A percentile compares a stretch with the other conserved stretches of the same genome.
phyloP scores from a whole-genome alignment of 768 basidiomycete genomes.

The Podaxis sp. region DNA sequence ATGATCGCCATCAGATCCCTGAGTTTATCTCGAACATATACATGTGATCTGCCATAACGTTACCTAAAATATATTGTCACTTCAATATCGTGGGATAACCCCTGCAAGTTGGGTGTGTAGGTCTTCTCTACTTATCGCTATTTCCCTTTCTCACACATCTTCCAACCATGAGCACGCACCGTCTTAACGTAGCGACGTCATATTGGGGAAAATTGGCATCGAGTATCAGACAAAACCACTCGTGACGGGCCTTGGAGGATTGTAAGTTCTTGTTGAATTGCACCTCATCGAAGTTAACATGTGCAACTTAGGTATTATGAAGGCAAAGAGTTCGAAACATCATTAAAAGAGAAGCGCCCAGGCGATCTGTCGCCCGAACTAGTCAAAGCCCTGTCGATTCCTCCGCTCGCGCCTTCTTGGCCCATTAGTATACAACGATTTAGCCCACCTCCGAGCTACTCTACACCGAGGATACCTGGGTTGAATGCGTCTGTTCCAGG shows the following conservation, averaged over 20 bases:
- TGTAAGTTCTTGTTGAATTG: constrained; percentile 49
- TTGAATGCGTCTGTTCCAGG: constrained; percentile 96
- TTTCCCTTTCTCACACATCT: no score
- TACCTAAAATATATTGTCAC: no score
- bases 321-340: constrained; percentile 99
- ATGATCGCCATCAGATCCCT: no score
- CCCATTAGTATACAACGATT: constrained; percentile 99
- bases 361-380: constrained; percentile 98
- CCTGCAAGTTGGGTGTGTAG: no score
- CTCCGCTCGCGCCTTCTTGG: constrained; percentile 99
- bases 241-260: constrained; percentile 92
- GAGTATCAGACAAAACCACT: constrained; percentile 95
- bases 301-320: constrained; percentile 85
- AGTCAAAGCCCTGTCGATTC: constrained; percentile 96
- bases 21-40: no score
- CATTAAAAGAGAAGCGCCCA: constrained; percentile 93
- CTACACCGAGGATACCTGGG: constrained; percentile 91
- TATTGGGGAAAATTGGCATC: constrained; percentile 96
- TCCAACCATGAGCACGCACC: no score
- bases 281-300: not conserved
- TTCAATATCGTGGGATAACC: no score
- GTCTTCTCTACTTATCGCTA: no score
- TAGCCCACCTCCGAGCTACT: constrained; percentile 97
- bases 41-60: no score
- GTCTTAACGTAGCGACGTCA: no score